Percentiles rank a stretch among this genome's conserved stretches.
Conservation (phyloP, 176 grass and related monocot species). For the Chloris gayana region DNA sequence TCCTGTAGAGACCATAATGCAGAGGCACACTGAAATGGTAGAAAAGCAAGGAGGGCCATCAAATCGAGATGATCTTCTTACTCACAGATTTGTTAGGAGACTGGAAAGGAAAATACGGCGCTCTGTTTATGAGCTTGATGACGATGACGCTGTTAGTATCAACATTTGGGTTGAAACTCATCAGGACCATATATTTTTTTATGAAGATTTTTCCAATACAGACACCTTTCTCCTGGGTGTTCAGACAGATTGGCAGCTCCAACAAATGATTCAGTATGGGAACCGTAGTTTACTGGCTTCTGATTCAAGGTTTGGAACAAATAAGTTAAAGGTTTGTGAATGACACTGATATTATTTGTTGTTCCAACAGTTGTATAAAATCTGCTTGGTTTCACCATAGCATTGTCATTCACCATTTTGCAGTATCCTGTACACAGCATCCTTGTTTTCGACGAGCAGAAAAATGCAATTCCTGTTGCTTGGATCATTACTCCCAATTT, state of each 20-base stretch:
- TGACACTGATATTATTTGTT: conserved; percentile 24
- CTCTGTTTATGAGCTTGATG: conserved; percentile 69
- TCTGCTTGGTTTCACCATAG: conserved; percentile 41
- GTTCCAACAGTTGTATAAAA: conserved; percentile 18
- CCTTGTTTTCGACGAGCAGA: conserved; percentile 82
- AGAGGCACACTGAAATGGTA: conserved; percentile 81
- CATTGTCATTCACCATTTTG: conserved; percentile 50
- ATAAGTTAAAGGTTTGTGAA: conserved; percentile 85
- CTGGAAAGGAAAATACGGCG: conserved; percentile 94
- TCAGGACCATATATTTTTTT: conserved; percentile 80
- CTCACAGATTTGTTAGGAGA: conserved; percentile 94
- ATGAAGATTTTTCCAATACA: conserved; percentile 78
- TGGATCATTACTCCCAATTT: conserved; percentile 83
- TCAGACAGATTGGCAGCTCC: conserved; percentile 97
- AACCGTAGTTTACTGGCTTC: conserved; percentile 76
- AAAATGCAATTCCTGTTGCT: conserved; percentile 88
- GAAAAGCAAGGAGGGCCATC: conserved; percentile 86
- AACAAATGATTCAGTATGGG: conserved; percentile 93
- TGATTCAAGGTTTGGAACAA: conserved; percentile 91
- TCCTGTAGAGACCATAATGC: conserved; percentile 96
- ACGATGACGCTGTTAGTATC: conserved; percentile 77
- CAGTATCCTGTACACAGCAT: conserved; percentile 94
- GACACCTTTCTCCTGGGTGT: conserved; percentile 83
- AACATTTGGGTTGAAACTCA: conserved; percentile 81
- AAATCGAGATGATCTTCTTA: conserved; percentile 95